These are phyloP conservation scores for Persicaria tinctoria DNA, from an alignment of 148 eudicot species.

Conservation along the genomic window DNA sequence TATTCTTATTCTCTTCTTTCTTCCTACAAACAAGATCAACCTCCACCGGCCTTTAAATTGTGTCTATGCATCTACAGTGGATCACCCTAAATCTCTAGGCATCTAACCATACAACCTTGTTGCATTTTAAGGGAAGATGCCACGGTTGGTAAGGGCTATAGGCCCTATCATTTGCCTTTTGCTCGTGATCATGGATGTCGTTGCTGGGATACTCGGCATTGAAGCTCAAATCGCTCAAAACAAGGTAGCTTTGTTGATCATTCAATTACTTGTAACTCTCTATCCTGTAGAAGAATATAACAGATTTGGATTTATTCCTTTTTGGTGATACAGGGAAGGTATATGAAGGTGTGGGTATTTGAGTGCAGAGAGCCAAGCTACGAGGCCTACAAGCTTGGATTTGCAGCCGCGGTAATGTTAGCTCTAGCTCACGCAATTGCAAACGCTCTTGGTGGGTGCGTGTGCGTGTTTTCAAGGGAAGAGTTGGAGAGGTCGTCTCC, in stretches of 20 bases:
- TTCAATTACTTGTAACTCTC: background rate
- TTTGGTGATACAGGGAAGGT: slow-evolving; percentile 32
- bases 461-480: slow-evolving; percentile 53
- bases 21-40: background rate
- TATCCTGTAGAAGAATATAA: background rate
- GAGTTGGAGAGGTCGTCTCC: slow-evolving; percentile 49
- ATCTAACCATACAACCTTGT: background rate
- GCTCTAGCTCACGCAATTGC: slow-evolving; percentile 63
- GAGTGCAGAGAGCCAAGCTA: slow-evolving; percentile 81
- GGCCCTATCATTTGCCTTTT: slow-evolving; percentile 52
- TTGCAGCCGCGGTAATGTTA: slow-evolving; percentile 56
- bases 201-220: slow-evolving; percentile 77
- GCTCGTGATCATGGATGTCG: slow-evolving; percentile 59
- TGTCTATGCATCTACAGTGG: background rate
- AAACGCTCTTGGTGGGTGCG: slow-evolving; percentile 70
- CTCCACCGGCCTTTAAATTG: slow-evolving; percentile 2
- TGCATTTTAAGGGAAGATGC: slow-evolving; percentile 6
- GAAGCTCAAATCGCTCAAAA: slow-evolving; percentile 82
- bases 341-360: slow-evolving; percentile 46
- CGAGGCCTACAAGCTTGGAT: slow-evolving; percentile 71
- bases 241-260: slow-evolving; percentile 35
- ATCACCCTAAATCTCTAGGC: background rate
- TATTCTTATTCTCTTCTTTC: slow-evolving; percentile 42
- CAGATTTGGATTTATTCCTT: background rate
- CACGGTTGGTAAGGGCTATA: slow-evolving; percentile 32